Base-by-base conservation (phyloP, 805 yeast genomes). In the Nakazawaea peltata region DNA sequence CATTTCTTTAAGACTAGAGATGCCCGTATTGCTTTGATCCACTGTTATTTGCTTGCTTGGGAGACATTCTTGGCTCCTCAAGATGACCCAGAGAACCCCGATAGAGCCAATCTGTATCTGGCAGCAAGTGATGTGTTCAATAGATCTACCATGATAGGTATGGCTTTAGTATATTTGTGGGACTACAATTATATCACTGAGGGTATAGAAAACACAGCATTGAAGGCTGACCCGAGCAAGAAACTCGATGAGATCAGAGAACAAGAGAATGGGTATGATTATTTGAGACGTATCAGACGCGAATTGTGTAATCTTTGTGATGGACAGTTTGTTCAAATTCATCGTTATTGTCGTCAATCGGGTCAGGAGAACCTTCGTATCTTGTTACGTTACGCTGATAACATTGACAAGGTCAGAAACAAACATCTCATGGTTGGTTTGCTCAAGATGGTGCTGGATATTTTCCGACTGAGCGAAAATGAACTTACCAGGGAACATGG, bases 31-130 rank as follows among this genome's bases (percentile, higher is more conserved):
- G 62, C 77, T 18, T 71, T 72, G 7, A 60, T 78, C 26, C 82
- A 81, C 49, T 77, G 82, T 15, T 74, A 74, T 41, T 57, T 75
- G 43, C 63, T 77, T 37, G 47, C 81, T 19, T 73, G 71, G 57
- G 85, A 80, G 47, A 71, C 74, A 71, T 69, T 74, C 41, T 49
- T 79, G 30, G 60, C 65, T 9, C 77, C 74, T n/a, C 67, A 65
- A 44, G 75, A 69, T 42, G 39, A 35, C 15, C 30, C 33, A 19
- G 18, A 14, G 8, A 23, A 35, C 21, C 39, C 39, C 4, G 15
- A 25, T n/a, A 34, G 34, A 3, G 26, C 19, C n/a, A 11, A 26
- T 17, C 4, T 13, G 10, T 35, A 30, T 19, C n/a, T 28, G 3
- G 51, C 61, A 11, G 41, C 45, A 17, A 59, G 54, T 28, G 70